Evolutionary conservation across 2,329 filamentous ascomycete genomes (phyloP), one percentile per base, ranked within the genome.

Genomic region (Conoideocrella luteorostrata): DNA sequence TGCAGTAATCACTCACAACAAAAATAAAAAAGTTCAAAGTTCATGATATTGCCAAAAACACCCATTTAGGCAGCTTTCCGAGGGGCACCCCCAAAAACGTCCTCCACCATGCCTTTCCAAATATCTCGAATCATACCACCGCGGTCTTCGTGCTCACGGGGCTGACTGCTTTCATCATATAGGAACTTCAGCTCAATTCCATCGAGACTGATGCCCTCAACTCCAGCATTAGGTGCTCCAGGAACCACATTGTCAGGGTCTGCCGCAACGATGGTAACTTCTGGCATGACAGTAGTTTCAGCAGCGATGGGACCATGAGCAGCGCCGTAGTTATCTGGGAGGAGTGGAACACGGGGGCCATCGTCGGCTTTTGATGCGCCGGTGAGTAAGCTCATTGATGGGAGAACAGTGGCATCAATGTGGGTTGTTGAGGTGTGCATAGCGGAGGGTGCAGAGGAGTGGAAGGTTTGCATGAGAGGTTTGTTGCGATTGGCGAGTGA

Each of bases 391-490:
- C 65, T 60, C 11, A 71, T 59, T 45, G 65, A 59, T 21, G 78
- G 78, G 44, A 83, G 68, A 47, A 78, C 60, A 48, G 72, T 66
- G 57, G 66, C 69, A 63, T 82, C 75, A 46, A 80, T 69, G 46
- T 70, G 64, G 36, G 56, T 57, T 33, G 58, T 52, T 22, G 65
- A 56, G 10, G 61, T 53, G 12, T 67, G 59, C 3, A 68, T 62
- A n/a, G 70, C 66, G 44, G 69, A 67, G 13, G 72, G 59, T 6
- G 71, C 60, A 15, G 72, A 69, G 18, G 71, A 70, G 54, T 68
- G 66, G 67, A 82, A 82, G 56, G 74, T 77, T 65, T 83, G 79
- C 78, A 83, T 82, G 44, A 82, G 64, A 32, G 77, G 78, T 55
- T 74, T 65, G 46, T 64, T 63, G 51, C 69, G 70, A 56, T 64